phyloP scores from a whole-genome alignment of 176 grass and related monocot species.

The Thinopyrum elongatum region DNA sequence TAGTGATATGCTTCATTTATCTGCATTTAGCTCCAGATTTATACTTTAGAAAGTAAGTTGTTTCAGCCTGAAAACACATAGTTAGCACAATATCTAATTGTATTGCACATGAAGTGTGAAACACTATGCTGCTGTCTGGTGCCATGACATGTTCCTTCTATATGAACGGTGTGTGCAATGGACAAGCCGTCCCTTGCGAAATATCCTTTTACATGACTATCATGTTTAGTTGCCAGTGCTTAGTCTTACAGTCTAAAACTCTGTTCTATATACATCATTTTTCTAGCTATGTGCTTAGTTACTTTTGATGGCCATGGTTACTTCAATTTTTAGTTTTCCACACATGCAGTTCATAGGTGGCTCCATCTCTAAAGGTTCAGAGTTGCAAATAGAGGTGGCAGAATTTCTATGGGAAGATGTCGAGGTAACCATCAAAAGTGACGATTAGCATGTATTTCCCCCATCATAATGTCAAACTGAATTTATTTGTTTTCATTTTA shows the following conservation, averaged over 20 bases:
- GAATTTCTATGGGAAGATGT: slow-evolving; percentile 96
- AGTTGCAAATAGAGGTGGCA: slow-evolving; percentile 90
- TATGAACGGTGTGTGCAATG: slow-evolving; percentile 2
- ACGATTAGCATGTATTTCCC: slow-evolving; percentile 2
- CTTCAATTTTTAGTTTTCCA: slow-evolving; percentile 19
- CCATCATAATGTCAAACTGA: background rate
- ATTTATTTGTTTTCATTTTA: slow-evolving; percentile 38
- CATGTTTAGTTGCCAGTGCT: slow-evolving; percentile 16
- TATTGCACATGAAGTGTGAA: background rate
- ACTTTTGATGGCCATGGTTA: slow-evolving; percentile 17
- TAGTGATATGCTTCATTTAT: background rate
- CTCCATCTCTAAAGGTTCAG: slow-evolving; percentile 74
- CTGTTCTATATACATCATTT: background rate
- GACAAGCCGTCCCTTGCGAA: background rate
- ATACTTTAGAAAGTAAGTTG: background rate
- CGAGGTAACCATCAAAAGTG: slow-evolving; percentile 51
- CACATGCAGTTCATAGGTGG: slow-evolving; percentile 70
- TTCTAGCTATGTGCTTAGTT: background rate
- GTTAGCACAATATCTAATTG: background rate
- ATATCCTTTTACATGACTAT: background rate
- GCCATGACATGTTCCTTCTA: background rate
- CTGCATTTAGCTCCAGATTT: background rate
- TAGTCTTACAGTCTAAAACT: slow-evolving; percentile 19
- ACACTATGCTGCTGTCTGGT: background rate
- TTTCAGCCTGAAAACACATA: background rate